Evolutionary conservation across 257 asterid genomes (phyloP), one percentile per base, ranked within the genome.

Genomic region (Hygrophila difformis): DNA sequence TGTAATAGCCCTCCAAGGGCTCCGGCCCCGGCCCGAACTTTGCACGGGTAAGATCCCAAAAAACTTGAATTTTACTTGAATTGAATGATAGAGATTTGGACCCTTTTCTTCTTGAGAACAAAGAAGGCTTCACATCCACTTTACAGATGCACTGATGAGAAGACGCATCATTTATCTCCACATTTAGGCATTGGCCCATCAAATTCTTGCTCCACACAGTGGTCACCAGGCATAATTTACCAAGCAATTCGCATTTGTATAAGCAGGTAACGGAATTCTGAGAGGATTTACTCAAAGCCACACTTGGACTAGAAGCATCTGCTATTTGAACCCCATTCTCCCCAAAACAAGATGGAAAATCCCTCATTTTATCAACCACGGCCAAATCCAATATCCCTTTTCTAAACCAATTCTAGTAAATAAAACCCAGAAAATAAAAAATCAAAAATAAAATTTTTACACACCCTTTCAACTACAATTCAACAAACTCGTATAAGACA

Each of bases 291-390:
- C 58, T 39, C 53, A 41, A 39, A 29, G 22, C 60, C 39, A 67
- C 15, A n/a, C 10, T 47, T 29, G 69, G 60, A 6, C 75, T 65
- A 3, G 91, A 66, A 41, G 78, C 54, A 37, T 70, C 69, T 3
- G 64, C 61, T 29, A 80, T 42, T 65, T 75, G 88, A 15, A 80
- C 74, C n/a, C 88, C 93, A 55, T 61, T 84, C 44, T 84, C 93
- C 37, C 87, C 78, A 37, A 79, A 80, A 69, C 93, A 83, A 45
- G 92, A 83, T 49, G 86, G 89, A 35, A 83, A 79, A 53, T 83
- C 94, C 69, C 72, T 76, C 94, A 77, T 84, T 36, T n/a, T n/a
- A n/a, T n/a, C n/a, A n/a, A n/a, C n/a, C n/a, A n/a, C n/a, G n/a
- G n/a, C n/a, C n/a, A n/a, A n/a, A n/a, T n/a, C n/a, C n/a, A n/a